These are phyloP conservation scores for Aspergillus sp. DNA, from an alignment of 2,329 filamentous ascomycete species.

Conservation along the genomic window DNA sequence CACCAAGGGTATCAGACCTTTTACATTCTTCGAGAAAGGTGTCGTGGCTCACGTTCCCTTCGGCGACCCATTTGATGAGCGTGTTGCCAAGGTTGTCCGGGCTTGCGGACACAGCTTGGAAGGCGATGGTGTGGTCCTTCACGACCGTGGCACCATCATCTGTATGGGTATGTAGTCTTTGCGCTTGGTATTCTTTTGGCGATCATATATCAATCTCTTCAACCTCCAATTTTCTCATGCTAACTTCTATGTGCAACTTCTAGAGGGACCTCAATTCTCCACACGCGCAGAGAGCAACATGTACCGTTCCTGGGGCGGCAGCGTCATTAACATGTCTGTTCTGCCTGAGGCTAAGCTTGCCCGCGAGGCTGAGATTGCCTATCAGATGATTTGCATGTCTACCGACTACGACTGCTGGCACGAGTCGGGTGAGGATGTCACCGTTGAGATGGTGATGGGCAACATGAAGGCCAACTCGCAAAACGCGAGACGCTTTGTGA, in stretches of 20 bases:
- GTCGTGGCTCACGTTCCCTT: slow-evolving; percentile 93
- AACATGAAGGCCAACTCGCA: slow-evolving; percentile 91
- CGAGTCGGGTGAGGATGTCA: slow-evolving; percentile 69
- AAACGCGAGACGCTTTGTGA: slow-evolving; percentile 82
- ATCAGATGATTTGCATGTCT: slow-evolving; percentile 99
- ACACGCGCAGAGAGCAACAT: slow-evolving; percentile 93
- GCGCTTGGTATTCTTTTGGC: not conserved
- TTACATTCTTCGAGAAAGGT: slow-evolving; percentile 81
- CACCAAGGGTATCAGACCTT: slow-evolving; percentile 89
- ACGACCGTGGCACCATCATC: slow-evolving; percentile 77
- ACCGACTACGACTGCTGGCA: slow-evolving; percentile 99
- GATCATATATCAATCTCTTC: not conserved
- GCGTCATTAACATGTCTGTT: slow-evolving; percentile 96
- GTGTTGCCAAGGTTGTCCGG: slow-evolving; percentile 70
- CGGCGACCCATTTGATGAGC: slow-evolving; percentile 86
- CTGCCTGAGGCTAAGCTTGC: slow-evolving; percentile 95
- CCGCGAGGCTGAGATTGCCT: slow-evolving; percentile 90
- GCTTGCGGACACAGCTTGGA: slow-evolving; percentile 71
- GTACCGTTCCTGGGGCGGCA: slow-evolving; percentile 90
- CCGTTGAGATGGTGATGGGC: slow-evolving; percentile 93
- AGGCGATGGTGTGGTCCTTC: slow-evolving; percentile 78
- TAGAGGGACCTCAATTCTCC: slow-evolving; percentile 96
- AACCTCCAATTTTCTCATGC: not conserved
- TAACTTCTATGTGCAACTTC: slow-evolving; percentile 3
- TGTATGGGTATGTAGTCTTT: slow-evolving; percentile 70